phyloP scores from a whole-genome alignment of 805 yeast species.

The Candida bentonensis region DNA sequence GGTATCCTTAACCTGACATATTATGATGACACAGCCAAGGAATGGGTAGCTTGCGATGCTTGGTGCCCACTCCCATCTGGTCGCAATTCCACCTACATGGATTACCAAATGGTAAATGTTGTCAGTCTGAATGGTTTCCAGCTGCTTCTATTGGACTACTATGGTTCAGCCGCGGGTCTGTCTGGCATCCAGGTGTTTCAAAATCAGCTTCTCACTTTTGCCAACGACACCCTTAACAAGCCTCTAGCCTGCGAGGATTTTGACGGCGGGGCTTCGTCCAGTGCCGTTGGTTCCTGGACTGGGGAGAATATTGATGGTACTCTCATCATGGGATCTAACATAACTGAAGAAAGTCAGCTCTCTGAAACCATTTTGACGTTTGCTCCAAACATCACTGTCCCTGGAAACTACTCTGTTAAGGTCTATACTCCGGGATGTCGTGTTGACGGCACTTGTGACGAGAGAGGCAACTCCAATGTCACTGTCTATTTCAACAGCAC shows the following conservation, averaged over 20 bases:
- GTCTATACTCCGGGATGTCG: conserved; percentile 82
- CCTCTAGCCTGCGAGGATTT: conserved; percentile 38
- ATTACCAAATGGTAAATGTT: conserved; percentile 64
- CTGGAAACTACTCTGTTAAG: conserved; percentile 62
- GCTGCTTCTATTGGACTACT: conserved; percentile 49
- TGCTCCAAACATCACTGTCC: conserved; percentile 51
- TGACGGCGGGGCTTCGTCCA: conserved; percentile 21
- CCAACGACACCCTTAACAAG: conserved; percentile 58
- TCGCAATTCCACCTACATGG: conserved; percentile 41
- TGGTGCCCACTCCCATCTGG: conserved; percentile 59
- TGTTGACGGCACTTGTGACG: conserved; percentile 47
- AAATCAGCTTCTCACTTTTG: conserved; percentile 44
- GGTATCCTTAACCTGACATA: conserved; percentile 90
- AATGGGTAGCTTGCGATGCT: conserved; percentile 61
- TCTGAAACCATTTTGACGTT: conserved; percentile 32
- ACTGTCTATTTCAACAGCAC: conserved; percentile 42
- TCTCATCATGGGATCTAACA: conserved; percentile 15
- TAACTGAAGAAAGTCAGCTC: conserved; percentile 19
- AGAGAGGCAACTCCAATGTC: conserved; percentile 69
- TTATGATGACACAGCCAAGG: conserved; percentile 55
- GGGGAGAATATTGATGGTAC: conserved; percentile 10
- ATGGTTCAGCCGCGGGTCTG: conserved; percentile 56
- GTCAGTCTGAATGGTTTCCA: conserved; percentile 48
- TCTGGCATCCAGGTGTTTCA: conserved; percentile 63
- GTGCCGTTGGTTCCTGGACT: conserved; percentile 20